These are phyloP conservation scores for Suillus clintonianus DNA, from an alignment of 768 basidiomycete genomes.

Conservation along the genomic window DNA sequence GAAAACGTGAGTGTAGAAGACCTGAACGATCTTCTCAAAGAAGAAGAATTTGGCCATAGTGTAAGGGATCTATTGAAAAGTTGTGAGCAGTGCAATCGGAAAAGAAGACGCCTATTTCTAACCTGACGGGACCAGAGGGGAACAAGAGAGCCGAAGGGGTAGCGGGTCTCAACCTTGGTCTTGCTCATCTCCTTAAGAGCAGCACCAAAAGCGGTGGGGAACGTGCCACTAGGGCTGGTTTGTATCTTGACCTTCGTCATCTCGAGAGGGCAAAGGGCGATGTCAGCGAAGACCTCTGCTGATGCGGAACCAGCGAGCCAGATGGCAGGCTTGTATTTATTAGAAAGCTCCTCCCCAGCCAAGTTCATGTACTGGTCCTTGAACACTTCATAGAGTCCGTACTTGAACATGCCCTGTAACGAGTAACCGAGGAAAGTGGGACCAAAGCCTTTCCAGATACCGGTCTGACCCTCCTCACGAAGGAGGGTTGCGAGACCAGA, in stretches of 20 bases:
- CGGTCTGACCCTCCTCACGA: constrained; percentile 79
- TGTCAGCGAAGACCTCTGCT: constrained; percentile 94
- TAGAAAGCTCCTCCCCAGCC: constrained; percentile 78
- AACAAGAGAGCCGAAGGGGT: constrained; percentile 82
- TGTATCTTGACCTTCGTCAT: constrained; percentile 94
- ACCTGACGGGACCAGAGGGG: constrained; percentile 91
- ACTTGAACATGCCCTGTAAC: constrained; percentile 97
- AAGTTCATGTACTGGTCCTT: constrained; percentile 91
- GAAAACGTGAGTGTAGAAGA: constrained; percentile 90
- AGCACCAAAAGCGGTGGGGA: constrained; percentile 74
- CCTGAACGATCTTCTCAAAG: constrained; percentile 85
- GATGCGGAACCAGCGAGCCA: constrained; percentile 95
- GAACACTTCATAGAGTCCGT: constrained; percentile 97
- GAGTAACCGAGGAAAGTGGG: constrained; percentile 94
- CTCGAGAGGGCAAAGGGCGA: constrained; percentile 94
- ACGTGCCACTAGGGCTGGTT: constrained; percentile 72
- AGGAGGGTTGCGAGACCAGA: constrained; percentile 64
- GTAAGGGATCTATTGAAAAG: constrained; percentile 76
- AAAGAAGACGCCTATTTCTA: constrained; percentile 15
- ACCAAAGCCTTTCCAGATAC: constrained; percentile 93
- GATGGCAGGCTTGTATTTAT: constrained; percentile 85
- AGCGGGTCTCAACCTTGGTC: constrained; percentile 71
- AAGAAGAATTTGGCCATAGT: constrained; percentile 99
- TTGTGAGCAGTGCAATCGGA: not conserved
- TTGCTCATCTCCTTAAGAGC: constrained; percentile 69